These are phyloP conservation scores for Scleroderma bovista DNA, from an alignment of 768 basidiomycete genomes.

Conservation along the genomic window DNA sequence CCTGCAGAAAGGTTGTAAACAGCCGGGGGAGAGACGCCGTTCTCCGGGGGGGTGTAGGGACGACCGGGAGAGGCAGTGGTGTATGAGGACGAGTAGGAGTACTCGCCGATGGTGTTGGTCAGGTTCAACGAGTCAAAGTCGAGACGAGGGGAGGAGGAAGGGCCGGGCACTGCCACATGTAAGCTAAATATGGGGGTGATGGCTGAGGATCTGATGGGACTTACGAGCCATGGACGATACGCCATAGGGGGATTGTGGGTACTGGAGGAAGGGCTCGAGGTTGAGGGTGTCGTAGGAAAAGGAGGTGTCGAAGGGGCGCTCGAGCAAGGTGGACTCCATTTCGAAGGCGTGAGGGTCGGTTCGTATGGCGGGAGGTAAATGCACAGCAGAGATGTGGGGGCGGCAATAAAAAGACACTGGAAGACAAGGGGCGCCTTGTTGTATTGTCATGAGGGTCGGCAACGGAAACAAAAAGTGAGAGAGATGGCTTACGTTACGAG, in stretches of 20 bases:
- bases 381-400: constrained; percentile 42
- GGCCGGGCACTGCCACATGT: constrained; percentile 42
- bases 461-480: constrained; percentile 1
- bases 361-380: constrained; percentile 15
- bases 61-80: constrained; percentile 49
- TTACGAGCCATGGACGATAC: constrained; percentile 56
- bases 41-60: constrained; percentile 63
- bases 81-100: constrained; percentile 52
- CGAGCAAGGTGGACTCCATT: constrained; percentile 49
- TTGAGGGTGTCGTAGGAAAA: constrained; percentile 43
- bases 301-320: constrained; percentile 45
- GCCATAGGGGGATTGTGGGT: constrained; percentile 60
- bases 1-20: constrained; percentile 67
- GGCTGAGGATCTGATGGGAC: constrained; percentile 21
- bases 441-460: constrained; percentile 3
- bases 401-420: constrained; percentile 29
- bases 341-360: constrained; percentile 9
- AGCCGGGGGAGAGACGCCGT: constrained; percentile 66
- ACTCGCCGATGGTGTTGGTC: constrained; percentile 50
- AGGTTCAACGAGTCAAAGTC: constrained; percentile 61
- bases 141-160: constrained; percentile 52
- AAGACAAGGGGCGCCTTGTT: constrained; percentile 24
- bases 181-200: constrained; percentile 4
- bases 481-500: constrained; percentile 26
- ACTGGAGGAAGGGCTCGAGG: constrained; percentile 59